These are phyloP conservation scores for Salix arbutifolia DNA, from an alignment of 345 rosid genomes.

Conservation along the genomic window DNA sequence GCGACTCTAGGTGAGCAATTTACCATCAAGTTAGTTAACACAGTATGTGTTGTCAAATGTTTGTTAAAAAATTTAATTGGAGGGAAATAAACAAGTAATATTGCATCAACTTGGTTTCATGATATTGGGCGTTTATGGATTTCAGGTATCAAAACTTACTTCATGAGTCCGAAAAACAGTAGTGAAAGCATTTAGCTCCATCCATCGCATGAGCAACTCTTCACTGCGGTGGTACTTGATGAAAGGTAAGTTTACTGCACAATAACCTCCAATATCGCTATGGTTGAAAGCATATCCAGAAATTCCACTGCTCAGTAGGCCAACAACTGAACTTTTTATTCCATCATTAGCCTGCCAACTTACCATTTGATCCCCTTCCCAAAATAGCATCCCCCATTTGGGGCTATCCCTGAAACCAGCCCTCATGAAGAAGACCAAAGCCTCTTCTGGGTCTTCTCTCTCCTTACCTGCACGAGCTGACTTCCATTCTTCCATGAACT, in stretches of 20 bases:
- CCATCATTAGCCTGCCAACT: slow-evolving; percentile 77
- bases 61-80: too few relatives aligned
- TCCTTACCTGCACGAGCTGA: slow-evolving; percentile 20
- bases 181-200: slow-evolving; percentile 71
- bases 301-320: slow-evolving; percentile 59
- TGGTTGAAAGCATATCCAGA: slow-evolving; percentile 72
- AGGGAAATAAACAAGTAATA: neutral
- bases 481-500: slow-evolving; percentile 68
- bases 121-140: slow-evolving; percentile 7
- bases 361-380: slow-evolving; percentile 88
- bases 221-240: slow-evolving; percentile 53
- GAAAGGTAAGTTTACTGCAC: slow-evolving; percentile 52
- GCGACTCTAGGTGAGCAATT: too few relatives aligned
- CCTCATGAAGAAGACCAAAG: slow-evolving; percentile 63
- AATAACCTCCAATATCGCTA: slow-evolving; percentile 75
- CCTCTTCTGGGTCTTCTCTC: slow-evolving; percentile 39
- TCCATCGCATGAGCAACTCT: slow-evolving; percentile 69
- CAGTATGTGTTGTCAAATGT: too few relatives aligned
- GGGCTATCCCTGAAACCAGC: slow-evolving; percentile 73
- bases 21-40: too few relatives aligned
- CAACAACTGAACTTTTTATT: slow-evolving; percentile 65
- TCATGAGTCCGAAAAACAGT: slow-evolving; percentile 68
- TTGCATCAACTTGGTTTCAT: slow-evolving; percentile 6
- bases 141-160: slow-evolving; percentile 33
- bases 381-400: slow-evolving; percentile 68